phyloP scores from a whole-genome alignment of 768 basidiomycete species.

The Nidularia sp. region DNA sequence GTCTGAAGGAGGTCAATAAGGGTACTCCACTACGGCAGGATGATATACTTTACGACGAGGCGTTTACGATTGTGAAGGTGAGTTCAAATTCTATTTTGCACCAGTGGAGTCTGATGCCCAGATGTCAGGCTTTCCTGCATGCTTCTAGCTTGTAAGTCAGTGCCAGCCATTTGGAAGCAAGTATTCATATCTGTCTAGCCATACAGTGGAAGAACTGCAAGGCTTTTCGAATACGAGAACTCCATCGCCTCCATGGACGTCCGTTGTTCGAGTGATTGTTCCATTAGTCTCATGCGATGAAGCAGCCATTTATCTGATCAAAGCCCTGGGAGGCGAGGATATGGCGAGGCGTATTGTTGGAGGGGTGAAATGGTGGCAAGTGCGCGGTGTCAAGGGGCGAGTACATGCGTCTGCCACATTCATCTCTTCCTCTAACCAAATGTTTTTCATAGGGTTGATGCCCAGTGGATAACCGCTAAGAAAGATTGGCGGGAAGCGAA shows the following conservation, averaged over 20 bases:
- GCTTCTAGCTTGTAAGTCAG: slow-evolving; percentile 68
- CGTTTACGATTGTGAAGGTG: slow-evolving; percentile 73
- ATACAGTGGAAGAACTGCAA: slow-evolving; percentile 84
- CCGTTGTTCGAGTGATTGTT: slow-evolving; percentile 64
- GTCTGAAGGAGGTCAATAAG: slow-evolving; percentile 39
- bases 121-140: slow-evolving; percentile 66
- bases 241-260: slow-evolving; percentile 82
- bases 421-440: slow-evolving; percentile 7
- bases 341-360: slow-evolving; percentile 69
- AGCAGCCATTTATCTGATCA: slow-evolving; percentile 68
- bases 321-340: slow-evolving; percentile 82
- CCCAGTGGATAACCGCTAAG: slow-evolving; percentile 83
- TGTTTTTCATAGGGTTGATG: slow-evolving; percentile 56
- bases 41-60: slow-evolving; percentile 79
- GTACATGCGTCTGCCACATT: slow-evolving; percentile 13
- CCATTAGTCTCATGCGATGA: slow-evolving; percentile 74
- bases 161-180: slow-evolving; percentile 3
- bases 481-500: slow-evolving; percentile 78
- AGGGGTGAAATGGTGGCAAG: slow-evolving; percentile 98
- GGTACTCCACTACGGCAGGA: slow-evolving; percentile 56
- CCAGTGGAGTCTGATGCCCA: background rate
- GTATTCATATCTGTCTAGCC: slow-evolving; percentile 33
- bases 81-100: slow-evolving; percentile 11
- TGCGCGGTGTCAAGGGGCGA: slow-evolving; percentile 77
- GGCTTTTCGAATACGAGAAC: slow-evolving; percentile 77